phyloP scores from a whole-genome alignment of 2,329 filamentous ascomycete genomes.

The Hypoxylon sp. region DNA sequence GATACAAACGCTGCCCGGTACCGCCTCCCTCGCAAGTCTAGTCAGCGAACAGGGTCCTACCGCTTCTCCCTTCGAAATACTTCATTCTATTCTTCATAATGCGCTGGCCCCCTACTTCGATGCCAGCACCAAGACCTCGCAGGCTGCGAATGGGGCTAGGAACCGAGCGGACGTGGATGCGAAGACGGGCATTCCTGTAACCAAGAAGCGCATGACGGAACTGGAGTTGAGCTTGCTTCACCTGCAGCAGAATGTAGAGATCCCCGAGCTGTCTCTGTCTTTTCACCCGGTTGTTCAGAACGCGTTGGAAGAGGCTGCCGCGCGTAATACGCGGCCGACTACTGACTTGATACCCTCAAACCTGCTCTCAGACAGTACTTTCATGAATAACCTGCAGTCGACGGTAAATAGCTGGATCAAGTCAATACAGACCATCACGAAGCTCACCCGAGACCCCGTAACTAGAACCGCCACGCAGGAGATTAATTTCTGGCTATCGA shows the following conservation, averaged over 20 bases:
- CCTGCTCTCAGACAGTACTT: conserved; percentile 86
- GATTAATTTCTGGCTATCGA: conserved; percentile 98
- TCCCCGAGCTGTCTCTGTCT: conserved; percentile 86
- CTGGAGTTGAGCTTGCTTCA: conserved; percentile 89
- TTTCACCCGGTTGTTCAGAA: conserved; percentile 89
- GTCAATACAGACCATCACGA: conserved; percentile 95
- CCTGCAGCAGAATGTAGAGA: conserved; percentile 96
- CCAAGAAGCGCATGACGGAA: conserved; percentile 96
- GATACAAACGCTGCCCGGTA: conserved; percentile 89
- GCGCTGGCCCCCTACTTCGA: conserved; percentile 96
- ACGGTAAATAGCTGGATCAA: conserved; percentile 99
- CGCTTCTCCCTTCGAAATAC: conserved; percentile 86
- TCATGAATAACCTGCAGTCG: conserved; percentile 91
- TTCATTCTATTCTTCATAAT: conserved; percentile 91
- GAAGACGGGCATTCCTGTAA: conserved; percentile 94
- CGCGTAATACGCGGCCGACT: conserved; percentile 71
- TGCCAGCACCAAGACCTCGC: conserved; percentile 87
- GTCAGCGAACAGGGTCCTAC: conserved; percentile 74
- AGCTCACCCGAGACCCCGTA: conserved; percentile 84
- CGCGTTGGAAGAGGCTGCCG: conserved; percentile 79
- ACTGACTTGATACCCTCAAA: conserved; percentile 79
- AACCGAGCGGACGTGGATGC: conserved; percentile 85
- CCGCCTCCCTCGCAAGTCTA: conserved; percentile 72
- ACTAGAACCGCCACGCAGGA: conserved; percentile 88
- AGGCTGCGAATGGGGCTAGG: conserved; percentile 69